phyloP scores from a whole-genome alignment of 2,329 filamentous ascomycete genomes.

The Xylaria sp. region DNA sequence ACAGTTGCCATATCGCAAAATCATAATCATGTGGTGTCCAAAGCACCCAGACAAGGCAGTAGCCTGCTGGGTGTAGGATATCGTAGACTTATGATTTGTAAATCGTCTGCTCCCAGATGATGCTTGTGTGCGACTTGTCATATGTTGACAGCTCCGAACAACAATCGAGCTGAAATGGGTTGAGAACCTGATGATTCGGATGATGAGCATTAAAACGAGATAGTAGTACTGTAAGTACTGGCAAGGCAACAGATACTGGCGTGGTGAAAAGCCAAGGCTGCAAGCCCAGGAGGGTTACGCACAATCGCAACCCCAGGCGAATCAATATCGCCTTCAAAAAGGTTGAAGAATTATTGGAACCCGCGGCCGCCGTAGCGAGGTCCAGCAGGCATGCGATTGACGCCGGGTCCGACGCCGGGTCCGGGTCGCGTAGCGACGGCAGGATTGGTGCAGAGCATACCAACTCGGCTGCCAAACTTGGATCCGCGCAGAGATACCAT shows the following conservation, averaged over 20 bases:
- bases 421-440: slow-evolving; percentile 84
- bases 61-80: slow-evolving; percentile 52
- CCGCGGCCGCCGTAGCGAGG: slow-evolving; percentile 50
- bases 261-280: slow-evolving; percentile 10
- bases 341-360: slow-evolving; percentile 46
- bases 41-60: slow-evolving; percentile 46
- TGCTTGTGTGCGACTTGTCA: slow-evolving; percentile 44
- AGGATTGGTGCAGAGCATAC: slow-evolving; percentile 97
- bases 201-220: slow-evolving; percentile 19
- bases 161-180: slow-evolving; percentile 31
- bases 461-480: slow-evolving; percentile 96
- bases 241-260: slow-evolving; percentile 2
- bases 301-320: slow-evolving; percentile 3
- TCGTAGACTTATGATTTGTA: slow-evolving; percentile 50
- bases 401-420: slow-evolving; percentile 66
- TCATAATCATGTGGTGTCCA: slow-evolving; percentile 59
- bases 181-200: slow-evolving; percentile 21
- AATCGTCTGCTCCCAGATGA: slow-evolving; percentile 48
- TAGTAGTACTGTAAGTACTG: slow-evolving; percentile 13
- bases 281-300: background rate
- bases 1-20: slow-evolving; percentile 47
- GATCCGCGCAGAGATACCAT: slow-evolving; percentile 98
- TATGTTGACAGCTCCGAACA: slow-evolving; percentile 38
- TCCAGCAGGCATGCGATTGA: slow-evolving; percentile 54
- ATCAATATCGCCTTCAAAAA: slow-evolving; percentile 10